Evolutionary conservation across 2,329 filamentous ascomycete species (phyloP).

Genomic region (Didymella sp.): DNA sequence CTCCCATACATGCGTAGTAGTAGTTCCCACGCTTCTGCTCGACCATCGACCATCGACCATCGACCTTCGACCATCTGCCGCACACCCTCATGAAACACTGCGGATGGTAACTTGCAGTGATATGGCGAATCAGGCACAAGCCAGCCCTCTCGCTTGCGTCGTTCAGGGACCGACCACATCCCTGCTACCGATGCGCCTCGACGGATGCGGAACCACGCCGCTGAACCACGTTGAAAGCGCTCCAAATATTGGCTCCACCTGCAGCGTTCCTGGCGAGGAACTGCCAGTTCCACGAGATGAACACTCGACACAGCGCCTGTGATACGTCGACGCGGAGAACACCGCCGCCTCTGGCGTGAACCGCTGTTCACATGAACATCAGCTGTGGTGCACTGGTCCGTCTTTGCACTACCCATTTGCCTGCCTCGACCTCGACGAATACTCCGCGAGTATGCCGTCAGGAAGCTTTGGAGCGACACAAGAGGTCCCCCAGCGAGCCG

Average conservation of each 20-base stretch:
- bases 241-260: constrained; percentile 15
- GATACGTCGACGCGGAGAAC: constrained; percentile 10
- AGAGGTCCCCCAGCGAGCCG: constrained; percentile 1
- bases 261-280: constrained; percentile 10
- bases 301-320: constrained; percentile 9
- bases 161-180: constrained; percentile 9
- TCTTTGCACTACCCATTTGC: neutral
- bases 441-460: neutral
- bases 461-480: neutral
- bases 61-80: constrained; percentile 19
- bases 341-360: constrained; percentile 1
- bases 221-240: neutral
- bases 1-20: neutral
- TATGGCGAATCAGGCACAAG: constrained; percentile 3
- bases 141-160: constrained; percentile 8
- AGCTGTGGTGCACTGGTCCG: neutral
- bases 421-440: neutral
- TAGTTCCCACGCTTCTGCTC: constrained; percentile 6
- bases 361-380: neutral
- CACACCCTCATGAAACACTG: constrained; percentile 17
- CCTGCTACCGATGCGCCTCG: constrained; percentile 11
- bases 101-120: neutral
- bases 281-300: constrained; percentile 10
- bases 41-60: too few species aligned
- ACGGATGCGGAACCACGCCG: constrained; percentile 4